Evolutionary conservation across 2,329 filamentous ascomycete genomes (phyloP), one percentile per base, ranked within the genome.

Genomic region (Capronia coronata): DNA sequence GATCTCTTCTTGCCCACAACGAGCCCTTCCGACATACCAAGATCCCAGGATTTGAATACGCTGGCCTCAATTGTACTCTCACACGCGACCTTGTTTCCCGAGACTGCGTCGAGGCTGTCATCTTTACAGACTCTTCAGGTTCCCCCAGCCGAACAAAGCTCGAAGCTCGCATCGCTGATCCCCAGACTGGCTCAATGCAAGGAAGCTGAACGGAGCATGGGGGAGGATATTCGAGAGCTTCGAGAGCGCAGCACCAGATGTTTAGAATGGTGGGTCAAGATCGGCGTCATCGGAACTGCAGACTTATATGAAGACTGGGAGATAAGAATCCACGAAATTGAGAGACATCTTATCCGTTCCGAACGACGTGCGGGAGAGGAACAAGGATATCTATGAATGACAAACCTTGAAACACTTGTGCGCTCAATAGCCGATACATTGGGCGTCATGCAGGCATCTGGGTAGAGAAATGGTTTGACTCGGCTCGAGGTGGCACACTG

Each of bases 271-370:
- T 94, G 87, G 84, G 89, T 91, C 67, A 82, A 89, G 64, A 71
- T 79, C 19, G 79, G 81, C 2, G 74, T 93, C 37, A 70, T 94
- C 41, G 76, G 77, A 9, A 80, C 79, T 58, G 83, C 83, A 0
- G 78, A 81, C 58, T 77, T 78, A 50, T 83, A 88, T 70, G 84
- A 83, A 18, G 80, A 84, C 44, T 80, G 84, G 63, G 85, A 94
- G 67, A 75, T 78, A 27, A 74, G 84, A 43, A 66, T 90, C 10
- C 77, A 79, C 65, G 71, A 74, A 52, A 76, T 80, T 6, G 87
- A 93, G 68, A 75, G 79, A 47, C 72, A 73, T 7, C 72, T 91
- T 2, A 75, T 80, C 63, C 76, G 84, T 61, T 72, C 73, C 43
- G 86, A 89, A 63, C 43, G 48, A 38, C 49, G 54, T 34, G 48